Conservation (phyloP, 768 basidiomycete species). For the Tremella fuciformis region DNA sequence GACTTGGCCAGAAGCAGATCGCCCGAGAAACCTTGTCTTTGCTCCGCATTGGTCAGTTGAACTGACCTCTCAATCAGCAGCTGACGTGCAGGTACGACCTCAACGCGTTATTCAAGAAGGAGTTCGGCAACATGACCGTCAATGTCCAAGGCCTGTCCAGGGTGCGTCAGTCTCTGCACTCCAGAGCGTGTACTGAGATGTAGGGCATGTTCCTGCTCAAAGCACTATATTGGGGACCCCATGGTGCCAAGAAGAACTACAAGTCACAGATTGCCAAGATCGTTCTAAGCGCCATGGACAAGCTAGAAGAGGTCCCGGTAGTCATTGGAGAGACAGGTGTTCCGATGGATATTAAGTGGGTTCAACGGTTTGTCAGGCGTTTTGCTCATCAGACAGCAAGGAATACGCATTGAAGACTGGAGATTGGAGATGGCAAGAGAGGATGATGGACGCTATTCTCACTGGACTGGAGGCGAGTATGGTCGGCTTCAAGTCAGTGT, state of each 20-base stretch:
- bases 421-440: conserved; percentile 74
- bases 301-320: conserved; percentile 76
- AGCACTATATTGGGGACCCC: conserved; percentile 83
- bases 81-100: conserved; percentile 74
- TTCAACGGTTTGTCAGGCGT: not conserved
- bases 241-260: conserved; percentile 77
- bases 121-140: conserved; percentile 77
- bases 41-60: conserved; percentile 67
- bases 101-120: conserved; percentile 77
- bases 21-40: conserved; percentile 64
- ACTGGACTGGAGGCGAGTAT: conserved; percentile 73
- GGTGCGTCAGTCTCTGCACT: conserved; percentile 55
- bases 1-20: conserved; percentile 68
- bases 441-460: conserved; percentile 94
- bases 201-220: conserved; percentile 82
- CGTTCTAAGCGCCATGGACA: conserved; percentile 64
- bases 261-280: conserved; percentile 75
- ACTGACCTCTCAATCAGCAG: conserved; percentile 1
- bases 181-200: not conserved
- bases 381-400: not conserved
- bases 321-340: conserved; percentile 90
- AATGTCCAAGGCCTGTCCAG: conserved; percentile 90
- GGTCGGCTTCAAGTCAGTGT: conserved; percentile 78
- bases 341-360: conserved; percentile 96
- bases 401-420: conserved; percentile 63